A percentile compares a stretch with the other conserved stretches of the same genome.
Conservation (phyloP, 192 early-diverging fungal genomes). For the Coemansia sp. region DNA sequence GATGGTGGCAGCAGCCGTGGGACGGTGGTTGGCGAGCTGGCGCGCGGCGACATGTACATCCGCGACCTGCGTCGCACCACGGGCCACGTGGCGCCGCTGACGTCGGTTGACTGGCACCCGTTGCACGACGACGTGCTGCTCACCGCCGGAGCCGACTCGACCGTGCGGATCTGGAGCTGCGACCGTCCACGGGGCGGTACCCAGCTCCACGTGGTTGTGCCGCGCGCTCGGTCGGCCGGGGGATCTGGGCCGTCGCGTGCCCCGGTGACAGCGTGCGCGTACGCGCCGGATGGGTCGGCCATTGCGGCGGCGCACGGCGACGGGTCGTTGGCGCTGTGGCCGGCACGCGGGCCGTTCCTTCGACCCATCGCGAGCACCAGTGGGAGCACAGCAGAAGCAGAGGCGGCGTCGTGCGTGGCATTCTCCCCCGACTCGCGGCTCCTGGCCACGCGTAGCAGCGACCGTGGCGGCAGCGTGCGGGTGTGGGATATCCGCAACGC, state of each 20-base stretch:
- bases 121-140: conserved; percentile 63
- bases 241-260: conserved; percentile 62
- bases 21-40: conserved; percentile 61
- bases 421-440: conserved; percentile 68
- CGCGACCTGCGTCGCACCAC: conserved; percentile 80
- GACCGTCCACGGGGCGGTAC: conserved; percentile 58
- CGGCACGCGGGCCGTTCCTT: conserved; percentile 56
- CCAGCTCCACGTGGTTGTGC: conserved; percentile 76
- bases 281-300: conserved; percentile 64
- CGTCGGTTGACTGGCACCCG: conserved; percentile 81
- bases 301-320: conserved; percentile 63
- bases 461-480: conserved; percentile 75
- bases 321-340: conserved; percentile 80
- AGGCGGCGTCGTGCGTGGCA: no score
- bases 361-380: conserved; percentile 57
- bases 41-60: conserved; percentile 94
- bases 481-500: conserved; percentile 83
- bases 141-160: conserved; percentile 80
- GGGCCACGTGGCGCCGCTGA: conserved; percentile 84
- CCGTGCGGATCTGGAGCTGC: conserved; percentile 77
- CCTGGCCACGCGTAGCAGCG: conserved; percentile 76
- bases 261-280: conserved; percentile 68
- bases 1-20: conserved; percentile 61
- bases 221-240: conserved; percentile 59
- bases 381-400: no score